Conservation (phyloP, 192 early-diverging fungal genomes). For the Backusella circina region DNA sequence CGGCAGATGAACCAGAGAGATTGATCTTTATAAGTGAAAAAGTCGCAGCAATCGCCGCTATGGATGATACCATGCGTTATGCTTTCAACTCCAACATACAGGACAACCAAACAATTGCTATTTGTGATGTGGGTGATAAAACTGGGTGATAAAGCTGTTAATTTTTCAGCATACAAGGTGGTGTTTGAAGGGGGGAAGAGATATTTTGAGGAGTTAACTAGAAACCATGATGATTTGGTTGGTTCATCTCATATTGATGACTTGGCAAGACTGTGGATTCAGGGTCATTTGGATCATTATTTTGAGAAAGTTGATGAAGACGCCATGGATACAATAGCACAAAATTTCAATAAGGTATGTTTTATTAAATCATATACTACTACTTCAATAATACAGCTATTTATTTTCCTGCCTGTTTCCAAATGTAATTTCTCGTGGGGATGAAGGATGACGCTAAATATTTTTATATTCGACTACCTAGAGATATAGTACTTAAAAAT, state of each 20-base stretch:
- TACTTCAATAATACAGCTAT: not conserved
- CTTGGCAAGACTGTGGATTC: constrained; percentile 24
- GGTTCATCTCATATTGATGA: constrained; percentile 43
- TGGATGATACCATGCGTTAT: constrained; percentile 42
- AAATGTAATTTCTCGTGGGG: no score
- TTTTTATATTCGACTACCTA: no score
- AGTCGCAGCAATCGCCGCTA: constrained; percentile 27
- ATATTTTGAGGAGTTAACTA: constrained; percentile 39
- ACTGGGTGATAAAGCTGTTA: no score
- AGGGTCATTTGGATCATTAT: constrained; percentile 33
- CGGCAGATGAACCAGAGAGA: constrained; percentile 35
- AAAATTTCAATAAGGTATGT: constrained; percentile 26
- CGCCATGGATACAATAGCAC: constrained; percentile 23
- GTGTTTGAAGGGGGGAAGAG: constrained; percentile 4
- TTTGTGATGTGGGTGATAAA: constrained; percentile 45
- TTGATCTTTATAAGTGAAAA: constrained; percentile 30
- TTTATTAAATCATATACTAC: not conserved
- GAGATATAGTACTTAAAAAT: no score
- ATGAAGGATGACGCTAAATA: no score
- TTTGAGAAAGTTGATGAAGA: no score
- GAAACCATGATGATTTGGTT: constrained; percentile 30
- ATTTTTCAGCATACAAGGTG: constrained; percentile 46
- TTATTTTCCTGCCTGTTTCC: not conserved
- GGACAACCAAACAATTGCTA: constrained; percentile 43
- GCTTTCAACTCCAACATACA: constrained; percentile 1